phyloP scores from a whole-genome alignment of 768 basidiomycete genomes.

The Kwoniella dendrophila region DNA sequence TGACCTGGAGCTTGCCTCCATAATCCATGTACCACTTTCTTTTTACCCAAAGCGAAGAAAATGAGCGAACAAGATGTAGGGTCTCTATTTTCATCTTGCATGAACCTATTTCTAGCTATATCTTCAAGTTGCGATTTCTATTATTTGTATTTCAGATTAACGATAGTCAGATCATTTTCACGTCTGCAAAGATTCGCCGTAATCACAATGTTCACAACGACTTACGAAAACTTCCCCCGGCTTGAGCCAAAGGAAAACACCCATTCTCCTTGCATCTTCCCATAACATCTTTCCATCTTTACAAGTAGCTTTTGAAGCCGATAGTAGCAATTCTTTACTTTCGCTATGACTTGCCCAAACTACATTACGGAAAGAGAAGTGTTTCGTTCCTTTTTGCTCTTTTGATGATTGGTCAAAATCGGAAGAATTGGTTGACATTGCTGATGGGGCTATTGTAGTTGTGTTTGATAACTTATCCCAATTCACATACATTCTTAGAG shows the following conservation, averaged over 20 bases:
- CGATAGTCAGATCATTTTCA: not conserved
- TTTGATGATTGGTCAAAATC: not conserved
- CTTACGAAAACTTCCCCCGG: slow-evolving; percentile 77
- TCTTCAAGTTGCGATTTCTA: slow-evolving; percentile 68
- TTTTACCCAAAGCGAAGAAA: slow-evolving; percentile 92
- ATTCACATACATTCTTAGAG: slow-evolving; percentile 88
- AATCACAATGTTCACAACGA: not conserved
- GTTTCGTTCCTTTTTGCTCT: slow-evolving; percentile 17
- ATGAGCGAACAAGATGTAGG: slow-evolving; percentile 85
- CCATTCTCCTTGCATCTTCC: slow-evolving; percentile 82
- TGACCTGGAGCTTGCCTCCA: slow-evolving; percentile 97
- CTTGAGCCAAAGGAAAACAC: slow-evolving; percentile 83
- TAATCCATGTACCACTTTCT: slow-evolving; percentile 86
- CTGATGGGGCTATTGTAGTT: slow-evolving; percentile 27
- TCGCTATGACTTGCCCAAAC: slow-evolving; percentile 97
- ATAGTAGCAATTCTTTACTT: slow-evolving; percentile 79
- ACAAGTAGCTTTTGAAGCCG: slow-evolving; percentile 71
- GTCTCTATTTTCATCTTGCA: slow-evolving; percentile 82
- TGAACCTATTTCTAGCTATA: slow-evolving; percentile 90
- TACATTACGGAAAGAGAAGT: slow-evolving; percentile 70
- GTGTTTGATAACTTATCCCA: slow-evolving; percentile 68
- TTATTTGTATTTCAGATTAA: too few relatives aligned
- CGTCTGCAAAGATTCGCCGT: not conserved
- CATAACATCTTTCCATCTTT: slow-evolving; percentile 78
- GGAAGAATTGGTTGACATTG: not conserved